Evolutionary conservation across 2,329 filamentous ascomycete species (phyloP), one percentile per base, ranked within the genome.

Genomic region (Cladosporium phlei): DNA sequence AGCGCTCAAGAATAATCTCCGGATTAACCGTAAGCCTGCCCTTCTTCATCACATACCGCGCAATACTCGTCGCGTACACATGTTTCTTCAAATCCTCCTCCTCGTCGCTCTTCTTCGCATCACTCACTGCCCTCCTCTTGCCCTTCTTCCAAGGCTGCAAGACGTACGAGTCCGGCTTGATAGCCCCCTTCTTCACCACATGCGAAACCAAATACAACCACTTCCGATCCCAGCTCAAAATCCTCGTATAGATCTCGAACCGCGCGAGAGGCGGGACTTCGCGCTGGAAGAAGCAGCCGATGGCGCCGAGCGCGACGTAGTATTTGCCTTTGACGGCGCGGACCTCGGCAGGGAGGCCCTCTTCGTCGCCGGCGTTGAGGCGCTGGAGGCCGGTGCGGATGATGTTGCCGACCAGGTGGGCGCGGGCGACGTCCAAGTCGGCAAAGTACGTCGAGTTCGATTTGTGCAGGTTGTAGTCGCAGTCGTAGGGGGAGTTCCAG

Each of bases 401-500:
- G 1, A 76, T 55, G 1, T 66, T 66, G 6, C 82, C 84, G 44
- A 94, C 80, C 7, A 93, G 79, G 54, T 94, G 86, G 1, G 86
- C 86, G 47, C 93, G 85, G 29, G 85, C 81, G 50, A 91, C 78
- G 67, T 95, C 89, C 55, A 94, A 80, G 66, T 95, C 88, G 55
- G 82, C 74, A 63, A 95, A 95, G 72, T 94, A 95, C 22, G 89
- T 95, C 57, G 79, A 81, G 70, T 89, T 88, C 52, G 82, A 83
- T 65, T 90, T 89, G 75, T 91, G 86, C 33, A 88, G 62, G 69
- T 93, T 91, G 71, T 89, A 88, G 69, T 95, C 90, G 59, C 83
- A 88, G 68, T 95, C 88, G 56, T 86, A 76, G 45, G 86, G 69
- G 1, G 86, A 79, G 11, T 84, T 79, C 60, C 82, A 79, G 5